Evolutionary conservation across 805 yeast species (phyloP).

Genomic region (Schwanniomyces pseudopolymorphus): DNA sequence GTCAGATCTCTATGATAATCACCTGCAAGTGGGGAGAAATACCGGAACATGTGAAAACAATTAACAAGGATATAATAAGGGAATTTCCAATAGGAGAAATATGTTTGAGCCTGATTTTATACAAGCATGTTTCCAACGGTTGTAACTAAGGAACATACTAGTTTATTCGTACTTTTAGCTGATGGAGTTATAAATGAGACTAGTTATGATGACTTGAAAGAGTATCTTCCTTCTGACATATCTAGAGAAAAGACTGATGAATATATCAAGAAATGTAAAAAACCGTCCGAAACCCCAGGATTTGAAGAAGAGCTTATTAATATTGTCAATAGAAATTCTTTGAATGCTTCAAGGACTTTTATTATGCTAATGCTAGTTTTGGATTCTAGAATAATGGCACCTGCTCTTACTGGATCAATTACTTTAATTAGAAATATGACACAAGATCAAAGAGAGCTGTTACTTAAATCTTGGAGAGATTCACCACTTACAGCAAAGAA

Average conservation of each 20-base stretch:
- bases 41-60: not conserved
- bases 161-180: constrained; percentile 24
- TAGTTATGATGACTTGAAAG: constrained; percentile 23
- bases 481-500: constrained; percentile 39
- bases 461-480: constrained; percentile 40
- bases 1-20: too few species aligned
- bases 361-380: constrained; percentile 23
- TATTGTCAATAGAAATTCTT: constrained; percentile 14
- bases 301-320: constrained; percentile 16
- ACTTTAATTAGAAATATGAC: constrained; percentile 39
- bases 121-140: constrained; percentile 4
- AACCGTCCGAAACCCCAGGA: constrained; percentile 31
- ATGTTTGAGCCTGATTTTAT: not conserved
- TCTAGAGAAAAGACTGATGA: constrained; percentile 27
- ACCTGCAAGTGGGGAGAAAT: not conserved
- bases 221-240: constrained; percentile 23
- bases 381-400: constrained; percentile 30
- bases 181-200: constrained; percentile 38
- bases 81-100: not conserved
- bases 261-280: constrained; percentile 22
- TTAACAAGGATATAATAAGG: not conserved
- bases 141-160: constrained; percentile 22
- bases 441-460: constrained; percentile 24
- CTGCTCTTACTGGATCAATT: constrained; percentile 31
- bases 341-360: constrained; percentile 19